These are phyloP conservation scores for Colletotrichum horii DNA, from an alignment of 2,329 filamentous ascomycete genomes.

Conservation along the genomic window DNA sequence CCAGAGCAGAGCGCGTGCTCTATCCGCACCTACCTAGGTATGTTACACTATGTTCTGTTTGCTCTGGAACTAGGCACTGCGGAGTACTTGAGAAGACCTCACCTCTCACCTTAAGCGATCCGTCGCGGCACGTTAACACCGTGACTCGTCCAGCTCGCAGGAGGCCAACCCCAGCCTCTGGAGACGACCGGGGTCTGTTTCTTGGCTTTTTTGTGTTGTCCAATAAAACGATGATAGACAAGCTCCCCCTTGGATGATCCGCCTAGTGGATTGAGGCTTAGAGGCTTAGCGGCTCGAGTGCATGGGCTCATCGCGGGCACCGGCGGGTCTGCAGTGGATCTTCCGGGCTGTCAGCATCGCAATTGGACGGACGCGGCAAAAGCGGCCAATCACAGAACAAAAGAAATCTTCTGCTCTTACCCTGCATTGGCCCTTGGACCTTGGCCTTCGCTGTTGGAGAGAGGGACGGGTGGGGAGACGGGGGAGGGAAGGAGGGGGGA, in stretches of 20 bases:
- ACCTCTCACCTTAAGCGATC: not conserved
- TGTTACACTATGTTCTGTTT: not conserved
- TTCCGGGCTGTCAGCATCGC: not conserved
- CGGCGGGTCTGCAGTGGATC: not conserved
- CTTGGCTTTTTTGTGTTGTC: not conserved
- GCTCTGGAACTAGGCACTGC: not conserved
- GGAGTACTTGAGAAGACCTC: not conserved
- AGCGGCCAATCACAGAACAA: not conserved
- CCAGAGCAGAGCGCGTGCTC: not conserved
- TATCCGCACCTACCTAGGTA: not conserved
- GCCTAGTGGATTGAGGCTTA: conserved; percentile 20
- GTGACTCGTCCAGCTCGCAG: not conserved
- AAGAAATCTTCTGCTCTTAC: not conserved
- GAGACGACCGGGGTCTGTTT: not conserved
- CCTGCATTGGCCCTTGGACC: not conserved
- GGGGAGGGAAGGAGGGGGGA: not conserved
- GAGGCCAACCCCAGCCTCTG: not conserved
- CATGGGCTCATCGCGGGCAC: conserved; percentile 2
- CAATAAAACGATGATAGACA: not conserved
- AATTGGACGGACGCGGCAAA: not conserved
- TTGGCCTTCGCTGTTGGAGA: not conserved
- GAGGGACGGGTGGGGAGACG: not conserved
- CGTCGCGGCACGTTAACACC: not conserved
- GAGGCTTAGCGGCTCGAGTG: conserved; percentile 13
- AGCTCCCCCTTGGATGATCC: not conserved